These are phyloP conservation scores for Fusarium albosuccineum DNA, from an alignment of 2,329 filamentous ascomycete species.

Conservation along the genomic window DNA sequence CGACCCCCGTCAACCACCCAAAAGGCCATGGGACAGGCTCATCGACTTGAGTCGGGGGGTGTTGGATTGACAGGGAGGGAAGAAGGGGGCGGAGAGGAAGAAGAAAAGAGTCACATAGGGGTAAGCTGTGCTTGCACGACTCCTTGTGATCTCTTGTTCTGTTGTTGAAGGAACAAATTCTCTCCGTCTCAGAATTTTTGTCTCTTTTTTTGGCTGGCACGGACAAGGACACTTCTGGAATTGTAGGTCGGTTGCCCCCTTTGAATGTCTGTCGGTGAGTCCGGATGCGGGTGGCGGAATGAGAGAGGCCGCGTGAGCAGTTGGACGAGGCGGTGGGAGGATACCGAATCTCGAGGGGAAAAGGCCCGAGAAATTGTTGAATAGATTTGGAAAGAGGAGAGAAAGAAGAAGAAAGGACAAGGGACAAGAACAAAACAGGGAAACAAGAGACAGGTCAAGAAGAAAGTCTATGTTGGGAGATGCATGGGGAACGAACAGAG, in stretches of 20 bases:
- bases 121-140: not conserved
- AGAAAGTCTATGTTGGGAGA: constrained; percentile 29
- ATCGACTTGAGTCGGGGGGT: constrained; percentile 38
- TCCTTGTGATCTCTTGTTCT: not conserved
- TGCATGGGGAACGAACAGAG: constrained; percentile 16
- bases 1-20: constrained; percentile 54
- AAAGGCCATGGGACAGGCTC: constrained; percentile 57
- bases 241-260: constrained; percentile 3
- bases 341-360: constrained; percentile 7
- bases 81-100: constrained; percentile 7
- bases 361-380: not conserved
- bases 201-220: constrained; percentile 7
- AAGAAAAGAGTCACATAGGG: constrained; percentile 29
- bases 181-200: not conserved
- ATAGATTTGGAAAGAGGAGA: not conserved
- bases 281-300: constrained; percentile 36
- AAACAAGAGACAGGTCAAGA: not conserved
- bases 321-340: constrained; percentile 21
- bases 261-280: constrained; percentile 34
- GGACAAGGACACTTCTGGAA: constrained; percentile 12
- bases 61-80: constrained; percentile 16
- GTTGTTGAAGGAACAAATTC: not conserved
- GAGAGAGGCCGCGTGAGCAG: constrained; percentile 30
- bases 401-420: not conserved
- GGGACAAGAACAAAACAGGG: not conserved